Base-by-base conservation (phyloP, 805 yeast genomes). In the Lipomyces lipofer region DNA sequence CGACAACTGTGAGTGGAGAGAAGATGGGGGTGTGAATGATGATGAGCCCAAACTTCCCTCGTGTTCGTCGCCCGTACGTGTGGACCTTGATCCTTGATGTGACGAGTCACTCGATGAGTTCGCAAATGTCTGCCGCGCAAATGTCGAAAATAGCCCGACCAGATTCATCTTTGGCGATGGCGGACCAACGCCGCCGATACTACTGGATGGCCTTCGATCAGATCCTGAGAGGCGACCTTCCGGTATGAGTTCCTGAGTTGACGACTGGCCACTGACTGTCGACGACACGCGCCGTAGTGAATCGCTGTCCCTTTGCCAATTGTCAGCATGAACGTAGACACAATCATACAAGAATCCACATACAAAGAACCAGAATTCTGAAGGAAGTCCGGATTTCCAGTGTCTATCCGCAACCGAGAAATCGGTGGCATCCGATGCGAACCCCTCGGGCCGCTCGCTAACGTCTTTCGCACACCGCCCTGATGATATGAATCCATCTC, bases 81-180 rank as follows among this genome's bases (percentile, higher is more conserved):
- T 21, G 21, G 43, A 17, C 28, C 24, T 29, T 9, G 54, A 35
- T 6, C 32, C 50, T 2, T 56, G 59, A 30, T 35, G 27, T 12
- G 53, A 48, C 19, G 35, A 15, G 22, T 58, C 56, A 38, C 49
- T 43, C 19, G 62, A 39, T 4, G 49, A 40, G 5, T 43, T 39
- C 12, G 45, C 47, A 15, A 58, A 45, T 10, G 58, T 48, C 36
- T 58, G 62, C 19, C 62, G 46, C 7, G 62, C 62, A 19, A 58
- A 54, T 4, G 56, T 46, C 13, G 62, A 58, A 40, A 58, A 58
- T n/a, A 58, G 42, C n/a, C 54, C 44, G 12, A 58, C 62, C 17
- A 58, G 47, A 15, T 48, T 58, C 52, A 47, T 39, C 38, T 58
- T 58, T 7, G 58, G 58, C 24, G 58, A 53, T 1, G 60, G 52